phyloP scores from a whole-genome alignment of 495 filamentous ascomycete species.

The Polyplosphaeria fusca region DNA sequence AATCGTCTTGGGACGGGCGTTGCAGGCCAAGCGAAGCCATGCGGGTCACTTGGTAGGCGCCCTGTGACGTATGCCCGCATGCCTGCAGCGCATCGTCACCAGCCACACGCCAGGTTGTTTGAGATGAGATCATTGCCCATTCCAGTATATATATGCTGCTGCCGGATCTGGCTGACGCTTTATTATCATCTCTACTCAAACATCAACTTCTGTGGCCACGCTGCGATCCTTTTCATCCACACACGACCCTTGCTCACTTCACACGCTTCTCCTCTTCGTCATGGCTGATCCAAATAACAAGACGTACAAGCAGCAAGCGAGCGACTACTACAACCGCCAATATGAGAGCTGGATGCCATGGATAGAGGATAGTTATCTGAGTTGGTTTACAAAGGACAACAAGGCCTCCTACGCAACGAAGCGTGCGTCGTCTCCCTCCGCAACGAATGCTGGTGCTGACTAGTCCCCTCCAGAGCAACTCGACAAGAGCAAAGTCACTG shows the following conservation, averaged over 20 bases:
- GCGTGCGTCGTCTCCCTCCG: conserved; percentile 42
- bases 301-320: conserved; percentile 52
- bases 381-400: conserved; percentile 70
- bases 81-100: conserved; percentile 8
- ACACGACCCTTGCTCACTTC: neutral
- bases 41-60: too few species aligned
- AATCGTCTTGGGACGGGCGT: too few species aligned
- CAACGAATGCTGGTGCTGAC: neutral
- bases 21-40: too few species aligned
- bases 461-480: conserved; percentile 52
- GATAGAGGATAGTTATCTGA: conserved; percentile 68
- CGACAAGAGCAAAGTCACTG: conserved; percentile 63
- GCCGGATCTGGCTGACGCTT: neutral
- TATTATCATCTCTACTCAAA: neutral
- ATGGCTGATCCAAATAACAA: conserved; percentile 32
- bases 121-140: neutral
- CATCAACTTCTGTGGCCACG: neutral
- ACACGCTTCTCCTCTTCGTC: neutral
- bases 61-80: too few species aligned
- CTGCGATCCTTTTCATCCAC: neutral
- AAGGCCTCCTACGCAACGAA: conserved; percentile 63
- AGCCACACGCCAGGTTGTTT: neutral
- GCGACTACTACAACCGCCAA: conserved; percentile 58
- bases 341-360: conserved; percentile 74
- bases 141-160: neutral